These are phyloP conservation scores for Mucor velutinosus DNA, from an alignment of 371 early-diverging fungal genomes.

Conservation along the genomic window DNA sequence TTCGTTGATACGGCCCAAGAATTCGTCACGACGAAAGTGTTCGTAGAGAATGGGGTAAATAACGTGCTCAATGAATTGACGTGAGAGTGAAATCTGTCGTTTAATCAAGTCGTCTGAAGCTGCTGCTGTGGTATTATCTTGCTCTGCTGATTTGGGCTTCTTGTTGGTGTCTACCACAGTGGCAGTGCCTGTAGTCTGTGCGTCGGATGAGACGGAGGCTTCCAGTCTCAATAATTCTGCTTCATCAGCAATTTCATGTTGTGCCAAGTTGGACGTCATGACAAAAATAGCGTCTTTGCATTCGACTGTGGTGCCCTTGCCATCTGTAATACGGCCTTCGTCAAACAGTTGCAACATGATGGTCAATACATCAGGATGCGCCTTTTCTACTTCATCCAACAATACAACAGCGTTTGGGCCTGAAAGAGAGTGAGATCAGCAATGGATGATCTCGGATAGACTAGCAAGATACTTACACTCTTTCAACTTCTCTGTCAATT, in stretches of 20 bases:
- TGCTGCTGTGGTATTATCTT: slow-evolving; percentile 2
- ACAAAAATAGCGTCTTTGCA: slow-evolving; percentile 72
- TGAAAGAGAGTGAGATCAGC: neutral
- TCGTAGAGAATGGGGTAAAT: slow-evolving; percentile 62
- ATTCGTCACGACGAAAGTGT: slow-evolving; percentile 64
- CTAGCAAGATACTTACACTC: slow-evolving; percentile 37
- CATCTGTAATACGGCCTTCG: slow-evolving; percentile 75
- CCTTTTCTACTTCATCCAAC: slow-evolving; percentile 71
- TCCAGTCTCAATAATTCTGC: slow-evolving; percentile 57
- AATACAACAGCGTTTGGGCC: slow-evolving; percentile 63
- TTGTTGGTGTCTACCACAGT: slow-evolving; percentile 32
- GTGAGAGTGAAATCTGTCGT: slow-evolving; percentile 44
- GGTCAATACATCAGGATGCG: slow-evolving; percentile 68
- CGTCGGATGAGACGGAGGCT: slow-evolving; percentile 47
- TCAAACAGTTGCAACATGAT: slow-evolving; percentile 73
- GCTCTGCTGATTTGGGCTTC: slow-evolving; percentile 24
- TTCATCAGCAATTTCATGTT: slow-evolving; percentile 66
- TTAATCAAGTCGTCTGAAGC: slow-evolving; percentile 12
- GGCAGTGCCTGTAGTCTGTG: slow-evolving; percentile 40
- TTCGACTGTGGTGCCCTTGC: slow-evolving; percentile 64
- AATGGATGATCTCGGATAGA: neutral
- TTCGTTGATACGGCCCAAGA: slow-evolving; percentile 65
- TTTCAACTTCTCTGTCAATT: slow-evolving; percentile 70
- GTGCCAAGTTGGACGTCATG: slow-evolving; percentile 76
- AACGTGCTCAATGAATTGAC: slow-evolving; percentile 55